Evolutionary conservation across 2,329 filamentous ascomycete species (phyloP).

Genomic region (Macrophomina phaseolina): DNA sequence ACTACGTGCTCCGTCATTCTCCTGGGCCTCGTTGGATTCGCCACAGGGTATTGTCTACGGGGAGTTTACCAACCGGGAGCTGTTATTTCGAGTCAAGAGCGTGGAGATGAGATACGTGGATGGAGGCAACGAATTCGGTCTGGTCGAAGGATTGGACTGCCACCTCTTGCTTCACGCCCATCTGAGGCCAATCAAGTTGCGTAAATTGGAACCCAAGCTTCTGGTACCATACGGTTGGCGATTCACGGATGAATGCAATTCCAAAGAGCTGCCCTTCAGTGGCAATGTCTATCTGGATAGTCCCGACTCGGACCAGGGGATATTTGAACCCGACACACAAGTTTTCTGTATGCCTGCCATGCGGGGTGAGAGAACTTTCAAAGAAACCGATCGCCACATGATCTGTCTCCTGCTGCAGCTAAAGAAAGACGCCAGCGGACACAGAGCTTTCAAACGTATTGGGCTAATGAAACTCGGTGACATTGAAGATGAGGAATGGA

Average conservation of each 20-base stretch:
- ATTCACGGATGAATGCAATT: neutral
- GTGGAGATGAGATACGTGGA: constrained; percentile 23
- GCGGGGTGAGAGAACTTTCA: constrained; percentile 13
- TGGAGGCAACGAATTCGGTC: constrained; percentile 28
- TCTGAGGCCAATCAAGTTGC: constrained; percentile 19
- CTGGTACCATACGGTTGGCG: neutral
- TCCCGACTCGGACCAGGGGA: constrained; percentile 25
- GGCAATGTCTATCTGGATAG: constrained; percentile 29
- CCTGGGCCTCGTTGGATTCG: constrained; percentile 33
- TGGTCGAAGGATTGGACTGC: constrained; percentile 25
- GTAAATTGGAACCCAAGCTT: constrained; percentile 15
- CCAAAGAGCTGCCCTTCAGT: neutral
- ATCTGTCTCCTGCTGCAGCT: constrained; percentile 28
- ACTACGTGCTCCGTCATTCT: constrained; percentile 32
- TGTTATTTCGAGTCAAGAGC: constrained; percentile 28
- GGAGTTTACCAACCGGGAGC: constrained; percentile 29
- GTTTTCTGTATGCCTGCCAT: constrained; percentile 30
- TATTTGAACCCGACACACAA: constrained; percentile 18
- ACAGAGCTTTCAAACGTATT: constrained; percentile 26
- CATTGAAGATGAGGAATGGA: constrained; percentile 22
- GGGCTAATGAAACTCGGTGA: constrained; percentile 30
- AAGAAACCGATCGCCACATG: constrained; percentile 22
- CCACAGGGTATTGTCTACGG: constrained; percentile 30
- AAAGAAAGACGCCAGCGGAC: neutral
- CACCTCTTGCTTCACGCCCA: constrained; percentile 5